Percentiles rank a stretch among this genome's conserved stretches.
phyloP scores from a whole-genome alignment of 805 yeast species.

The Wickerhamiella qilinensis region DNA sequence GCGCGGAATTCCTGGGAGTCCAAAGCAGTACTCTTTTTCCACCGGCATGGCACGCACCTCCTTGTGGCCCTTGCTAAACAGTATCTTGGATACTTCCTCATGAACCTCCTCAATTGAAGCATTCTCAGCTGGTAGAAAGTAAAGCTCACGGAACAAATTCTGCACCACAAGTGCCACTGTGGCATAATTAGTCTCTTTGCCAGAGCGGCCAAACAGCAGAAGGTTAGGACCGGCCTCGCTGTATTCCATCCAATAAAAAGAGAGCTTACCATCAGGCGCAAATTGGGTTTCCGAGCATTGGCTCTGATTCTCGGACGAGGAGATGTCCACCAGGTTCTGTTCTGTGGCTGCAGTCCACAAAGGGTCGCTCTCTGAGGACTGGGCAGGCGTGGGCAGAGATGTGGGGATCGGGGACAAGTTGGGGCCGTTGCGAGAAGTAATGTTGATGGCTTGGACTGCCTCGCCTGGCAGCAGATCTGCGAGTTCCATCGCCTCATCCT shows the following conservation, averaged over 20 bases:
- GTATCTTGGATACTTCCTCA: conserved; percentile 55
- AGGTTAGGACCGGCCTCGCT: conserved; percentile 57
- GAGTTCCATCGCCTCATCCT: too few species aligned
- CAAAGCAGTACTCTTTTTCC: conserved; percentile 75
- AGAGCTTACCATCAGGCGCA: conserved; percentile 27
- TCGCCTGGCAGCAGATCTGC: neutral
- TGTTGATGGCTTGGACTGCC: neutral
- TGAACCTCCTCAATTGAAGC: conserved; percentile 39
- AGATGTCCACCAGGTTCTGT: neutral
- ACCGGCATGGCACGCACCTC: conserved; percentile 56
- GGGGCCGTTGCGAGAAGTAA: neutral
- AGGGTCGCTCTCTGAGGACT: neutral
- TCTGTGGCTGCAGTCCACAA: neutral
- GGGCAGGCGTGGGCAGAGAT: neutral
- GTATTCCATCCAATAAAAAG: conserved; percentile 84
- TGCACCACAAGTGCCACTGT: conserved; percentile 59
- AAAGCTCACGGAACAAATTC: conserved; percentile 55
- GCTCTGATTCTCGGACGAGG: neutral
- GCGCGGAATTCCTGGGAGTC: conserved; percentile 59
- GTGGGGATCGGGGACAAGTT: neutral
- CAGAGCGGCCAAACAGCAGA: conserved; percentile 66
- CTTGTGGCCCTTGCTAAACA: conserved; percentile 45
- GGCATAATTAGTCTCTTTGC: conserved; percentile 30
- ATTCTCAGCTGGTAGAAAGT: conserved; percentile 51
- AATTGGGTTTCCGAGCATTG: neutral